Percentiles rank a stretch among this genome's conserved stretches.
Conservation (phyloP, 306 rosid genomes). For the Mimosa pudica region DNA sequence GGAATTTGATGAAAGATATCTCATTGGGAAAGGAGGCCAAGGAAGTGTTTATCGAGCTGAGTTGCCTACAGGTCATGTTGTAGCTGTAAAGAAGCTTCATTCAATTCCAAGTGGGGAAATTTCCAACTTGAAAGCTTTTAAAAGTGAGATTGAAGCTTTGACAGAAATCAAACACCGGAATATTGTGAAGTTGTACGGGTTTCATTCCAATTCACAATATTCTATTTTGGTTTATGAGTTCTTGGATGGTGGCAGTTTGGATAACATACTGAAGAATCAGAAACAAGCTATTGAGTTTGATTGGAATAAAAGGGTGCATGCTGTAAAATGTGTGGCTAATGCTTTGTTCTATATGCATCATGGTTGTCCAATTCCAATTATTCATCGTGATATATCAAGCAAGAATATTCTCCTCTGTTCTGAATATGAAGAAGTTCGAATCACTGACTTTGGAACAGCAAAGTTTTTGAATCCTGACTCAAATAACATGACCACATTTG, state of each 20-base stretch:
- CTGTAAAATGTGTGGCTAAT: too few relatives aligned
- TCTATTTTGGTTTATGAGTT: not conserved
- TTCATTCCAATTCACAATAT: not conserved
- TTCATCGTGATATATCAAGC: too few relatives aligned
- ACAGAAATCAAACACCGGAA: not conserved
- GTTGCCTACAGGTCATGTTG: not conserved
- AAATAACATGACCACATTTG: constrained; percentile 20
- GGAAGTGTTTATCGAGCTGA: not conserved
- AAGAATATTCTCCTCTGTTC: not conserved
- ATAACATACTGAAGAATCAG: not conserved
- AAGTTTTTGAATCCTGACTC: not conserved
- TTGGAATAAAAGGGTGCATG: not conserved
- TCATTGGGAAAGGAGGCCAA: not conserved
- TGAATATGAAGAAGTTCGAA: not conserved
- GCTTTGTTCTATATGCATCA: too few relatives aligned
- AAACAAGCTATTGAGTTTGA: not conserved
- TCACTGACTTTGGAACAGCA: not conserved
- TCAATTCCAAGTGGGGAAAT: not conserved
- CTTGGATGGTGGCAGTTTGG: not conserved
- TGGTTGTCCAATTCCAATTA: too few relatives aligned
- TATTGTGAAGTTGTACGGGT: not conserved
- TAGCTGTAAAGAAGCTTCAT: not conserved
- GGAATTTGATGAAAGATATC: not conserved
- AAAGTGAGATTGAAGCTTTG: not conserved
- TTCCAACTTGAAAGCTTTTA: not conserved